Evolutionary conservation across 2,329 filamentous ascomycete genomes (phyloP).

Genomic region (Coniochaeta hoffmannii): DNA sequence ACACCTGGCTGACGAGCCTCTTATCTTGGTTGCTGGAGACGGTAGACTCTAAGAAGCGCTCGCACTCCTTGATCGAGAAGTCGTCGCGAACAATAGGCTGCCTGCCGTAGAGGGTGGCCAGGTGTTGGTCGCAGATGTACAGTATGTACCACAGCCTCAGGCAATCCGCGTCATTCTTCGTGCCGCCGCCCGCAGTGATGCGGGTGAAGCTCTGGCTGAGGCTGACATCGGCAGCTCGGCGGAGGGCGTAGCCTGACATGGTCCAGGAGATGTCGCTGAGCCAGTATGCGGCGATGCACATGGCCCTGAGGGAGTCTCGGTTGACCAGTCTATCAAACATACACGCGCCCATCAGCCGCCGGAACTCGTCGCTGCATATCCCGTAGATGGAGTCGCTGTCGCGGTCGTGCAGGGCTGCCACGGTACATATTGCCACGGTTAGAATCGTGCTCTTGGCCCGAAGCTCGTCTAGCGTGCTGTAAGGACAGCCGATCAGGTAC

Average conservation of each 20-base stretch:
- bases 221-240: constrained; percentile 40
- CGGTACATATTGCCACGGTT: constrained; percentile 47
- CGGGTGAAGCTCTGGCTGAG: constrained; percentile 13
- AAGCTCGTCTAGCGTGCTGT: constrained; percentile 40
- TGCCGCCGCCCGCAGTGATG: background rate
- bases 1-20: constrained; percentile 50
- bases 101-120: constrained; percentile 53
- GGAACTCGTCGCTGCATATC: constrained; percentile 46
- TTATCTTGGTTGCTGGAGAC: constrained; percentile 46
- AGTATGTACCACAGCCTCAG: constrained; percentile 54
- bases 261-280: constrained; percentile 56
- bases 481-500: constrained; percentile 42
- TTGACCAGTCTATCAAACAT: constrained; percentile 27
- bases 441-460: constrained; percentile 47
- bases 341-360: constrained; percentile 40
- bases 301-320: constrained; percentile 47
- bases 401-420: constrained; percentile 50
- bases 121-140: constrained; percentile 55
- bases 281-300: constrained; percentile 57
- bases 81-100: constrained; percentile 53
- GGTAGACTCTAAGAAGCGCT: constrained; percentile 44
- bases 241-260: constrained; percentile 46
- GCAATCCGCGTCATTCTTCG: constrained; percentile 38
- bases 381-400: constrained; percentile 43
- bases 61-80: constrained; percentile 47